Base-by-base conservation (phyloP, 139 green algal genomes). In the Coelastrella sp. region DNA sequence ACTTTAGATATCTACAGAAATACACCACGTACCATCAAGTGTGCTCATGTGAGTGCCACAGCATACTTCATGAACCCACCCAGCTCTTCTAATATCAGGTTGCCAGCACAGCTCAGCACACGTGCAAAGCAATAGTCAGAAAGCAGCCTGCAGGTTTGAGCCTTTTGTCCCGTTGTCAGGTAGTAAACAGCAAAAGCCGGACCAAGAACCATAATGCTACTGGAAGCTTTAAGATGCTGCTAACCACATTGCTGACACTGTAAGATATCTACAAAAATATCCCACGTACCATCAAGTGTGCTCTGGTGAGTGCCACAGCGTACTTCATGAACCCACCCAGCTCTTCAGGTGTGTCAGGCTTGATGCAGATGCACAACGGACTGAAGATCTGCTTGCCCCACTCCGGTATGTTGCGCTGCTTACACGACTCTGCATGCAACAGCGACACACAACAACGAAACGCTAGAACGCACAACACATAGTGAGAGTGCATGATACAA, bases 371-470 rank as follows among this genome's bases (percentile, higher is more conserved):
- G 86, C 95, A 97, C 80, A 93, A 61, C n/a, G 93, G 91, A 0
- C 93, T 96, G 91, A 98, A 97, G 83, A 97, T 98, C 59, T 91
- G 82, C 4, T 78, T 77, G 57, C 96, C 96, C 96, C 96, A 98
- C 8, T 97, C 93, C 0, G 96, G 96, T 5, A 97, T 94, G 22
- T 5, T 73, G 61, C 96, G 95, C 76, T 93, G 91, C 76, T 91
- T 75, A 76, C 56, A 65, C 2, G 75, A 54, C 57, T 91, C 92
- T 32, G 83, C 32, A 47, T 47, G 32, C 32, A 47, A 47, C 32
- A 47, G 32, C 32, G 32, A 47, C 32, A 47, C 32, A 47, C 32
- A 47, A 47, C 32, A 47, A 1, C 32, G 32, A 47, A 47, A 47
- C 1, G 32, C 1, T 47, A 47, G 0, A 47, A 47, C 32, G 32